phyloP scores from a whole-genome alignment of 2,329 filamentous ascomycete species.

The Aspergillus japonicus region DNA sequence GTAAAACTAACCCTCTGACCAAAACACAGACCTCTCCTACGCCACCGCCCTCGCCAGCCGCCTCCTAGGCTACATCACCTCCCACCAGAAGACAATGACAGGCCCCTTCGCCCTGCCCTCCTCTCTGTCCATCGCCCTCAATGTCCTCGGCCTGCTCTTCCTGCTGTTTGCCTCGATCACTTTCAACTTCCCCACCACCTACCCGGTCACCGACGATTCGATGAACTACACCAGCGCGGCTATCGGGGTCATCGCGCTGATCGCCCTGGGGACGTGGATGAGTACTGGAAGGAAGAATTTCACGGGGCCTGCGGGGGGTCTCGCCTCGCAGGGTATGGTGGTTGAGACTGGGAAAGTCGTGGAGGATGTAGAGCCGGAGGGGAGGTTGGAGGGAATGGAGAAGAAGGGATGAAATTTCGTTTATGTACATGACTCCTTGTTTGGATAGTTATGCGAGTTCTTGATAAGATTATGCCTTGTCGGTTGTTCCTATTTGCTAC shows the following conservation, averaged over 20 bases:
- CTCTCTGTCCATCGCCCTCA: constrained; percentile 47
- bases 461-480: too few species aligned
- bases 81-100: constrained; percentile 37
- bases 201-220: constrained; percentile 53
- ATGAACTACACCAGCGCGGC: constrained; percentile 62
- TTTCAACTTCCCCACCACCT: constrained; percentile 55
- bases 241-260: constrained; percentile 54
- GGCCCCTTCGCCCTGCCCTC: constrained; percentile 45
- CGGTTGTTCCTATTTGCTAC: too few species aligned
- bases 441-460: too few species aligned
- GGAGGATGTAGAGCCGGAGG: neutral
- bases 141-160: constrained; percentile 52
- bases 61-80: constrained; percentile 48
- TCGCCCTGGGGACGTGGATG: constrained; percentile 53
- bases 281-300: constrained; percentile 52
- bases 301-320: constrained; percentile 43
- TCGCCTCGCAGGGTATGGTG: neutral
- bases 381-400: neutral
- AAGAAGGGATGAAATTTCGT: too few species aligned
- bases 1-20: neutral
- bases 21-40: constrained; percentile 52
- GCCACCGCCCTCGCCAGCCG: constrained; percentile 55
- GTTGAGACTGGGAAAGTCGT: neutral
- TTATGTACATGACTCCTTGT: too few species aligned
- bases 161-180: constrained; percentile 56